These are phyloP conservation scores for Sclerotinia glacialis DNA, from an alignment of 2,329 filamentous ascomycete species.

Conservation along the genomic window DNA sequence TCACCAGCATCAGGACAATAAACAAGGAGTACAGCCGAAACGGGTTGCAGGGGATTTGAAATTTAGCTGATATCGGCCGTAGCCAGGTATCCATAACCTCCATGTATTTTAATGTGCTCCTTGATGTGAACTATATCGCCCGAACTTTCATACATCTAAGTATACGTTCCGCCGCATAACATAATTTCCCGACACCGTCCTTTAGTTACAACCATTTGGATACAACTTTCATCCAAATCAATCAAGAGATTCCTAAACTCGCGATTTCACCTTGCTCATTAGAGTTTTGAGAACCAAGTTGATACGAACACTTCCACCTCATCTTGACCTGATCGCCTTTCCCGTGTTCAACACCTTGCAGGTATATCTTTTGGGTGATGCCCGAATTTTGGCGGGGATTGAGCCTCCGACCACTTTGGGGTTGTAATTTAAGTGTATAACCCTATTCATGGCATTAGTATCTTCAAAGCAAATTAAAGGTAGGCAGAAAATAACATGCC, in stretches of 20 bases:
- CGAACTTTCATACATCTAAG: conserved; percentile 7
- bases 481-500: conserved; percentile 49
- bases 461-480: conserved; percentile 17
- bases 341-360: conserved; percentile 67
- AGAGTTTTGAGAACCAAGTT: conserved; percentile 61
- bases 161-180: background rate
- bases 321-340: conserved; percentile 83
- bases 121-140: conserved; percentile 3
- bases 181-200: conserved; percentile 1
- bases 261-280: conserved; percentile 84
- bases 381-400: conserved; percentile 67
- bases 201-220: background rate
- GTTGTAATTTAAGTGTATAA: conserved; percentile 76
- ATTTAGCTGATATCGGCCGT: background rate
- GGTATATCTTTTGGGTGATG: conserved; percentile 75
- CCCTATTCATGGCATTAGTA: conserved; percentile 51
- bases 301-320: conserved; percentile 83
- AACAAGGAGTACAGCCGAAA: background rate
- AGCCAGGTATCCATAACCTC: background rate
- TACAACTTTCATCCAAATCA: background rate
- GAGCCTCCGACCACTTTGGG: conserved; percentile 78
- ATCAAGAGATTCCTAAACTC: conserved; percentile 68
- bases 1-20: background rate
- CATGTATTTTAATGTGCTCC: conserved; percentile 10
- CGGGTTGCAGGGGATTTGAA: background rate